These are phyloP conservation scores for Glycine tomentella DNA, from an alignment of 306 rosid genomes.

Conservation along the genomic window DNA sequence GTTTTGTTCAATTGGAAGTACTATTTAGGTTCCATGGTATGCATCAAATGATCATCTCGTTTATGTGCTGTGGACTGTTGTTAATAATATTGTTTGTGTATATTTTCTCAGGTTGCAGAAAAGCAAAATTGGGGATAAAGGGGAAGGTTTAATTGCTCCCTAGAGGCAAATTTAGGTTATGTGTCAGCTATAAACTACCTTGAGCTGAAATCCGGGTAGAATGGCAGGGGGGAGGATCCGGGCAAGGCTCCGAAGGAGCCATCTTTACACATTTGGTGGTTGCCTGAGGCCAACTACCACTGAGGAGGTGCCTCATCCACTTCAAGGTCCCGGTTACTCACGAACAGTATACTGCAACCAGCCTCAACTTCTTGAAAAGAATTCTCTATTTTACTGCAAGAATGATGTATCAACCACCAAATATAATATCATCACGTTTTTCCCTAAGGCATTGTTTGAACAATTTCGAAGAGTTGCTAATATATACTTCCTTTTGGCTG, in stretches of 20 bases:
- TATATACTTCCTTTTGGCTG: conserved; percentile 92
- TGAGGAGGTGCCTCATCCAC: conserved; percentile 58
- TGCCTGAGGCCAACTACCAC: conserved; percentile 57
- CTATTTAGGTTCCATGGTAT: conserved; percentile 11
- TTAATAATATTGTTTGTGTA: conserved; percentile 39
- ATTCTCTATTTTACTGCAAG: conserved; percentile 62
- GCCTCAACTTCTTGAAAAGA: conserved; percentile 67
- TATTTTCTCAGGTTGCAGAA: conserved; percentile 54
- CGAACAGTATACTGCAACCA: conserved; percentile 84
- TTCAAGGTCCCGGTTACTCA: conserved; percentile 76
- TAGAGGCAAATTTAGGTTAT: conserved; percentile 42
- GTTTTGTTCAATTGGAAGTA: conserved; percentile 1
- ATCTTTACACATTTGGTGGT: conserved; percentile 76
- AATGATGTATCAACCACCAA: conserved; percentile 91
- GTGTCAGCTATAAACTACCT: conserved; percentile 48
- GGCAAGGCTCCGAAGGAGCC: conserved; percentile 74
- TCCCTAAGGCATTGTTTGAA: conserved; percentile 97
- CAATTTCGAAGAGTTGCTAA: conserved; percentile 97
- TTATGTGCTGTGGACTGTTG: conserved; percentile 35
- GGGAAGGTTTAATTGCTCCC: conserved; percentile 35
- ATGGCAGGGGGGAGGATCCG: conserved; percentile 80
- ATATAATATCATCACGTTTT: conserved; percentile 72
- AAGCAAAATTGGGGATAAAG: conserved; percentile 46
- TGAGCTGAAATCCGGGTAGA: conserved; percentile 60
- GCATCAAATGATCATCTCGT: conserved; percentile 39